A percentile compares a stretch with the other conserved stretches of the same genome.
Evolutionary conservation across 345 rosid species (phyloP).

Genomic region (Heritiera littoralis): DNA sequence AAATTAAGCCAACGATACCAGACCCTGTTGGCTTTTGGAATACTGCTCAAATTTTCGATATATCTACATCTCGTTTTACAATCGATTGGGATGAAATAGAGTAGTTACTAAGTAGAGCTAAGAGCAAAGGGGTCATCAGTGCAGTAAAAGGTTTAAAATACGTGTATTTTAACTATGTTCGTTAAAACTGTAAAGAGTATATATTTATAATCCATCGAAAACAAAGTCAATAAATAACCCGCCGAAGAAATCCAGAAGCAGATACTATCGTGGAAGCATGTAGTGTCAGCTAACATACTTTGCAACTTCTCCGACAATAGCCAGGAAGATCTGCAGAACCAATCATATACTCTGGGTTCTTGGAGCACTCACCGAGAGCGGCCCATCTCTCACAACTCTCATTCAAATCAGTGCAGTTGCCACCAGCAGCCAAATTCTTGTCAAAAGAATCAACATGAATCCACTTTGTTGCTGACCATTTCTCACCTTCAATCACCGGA

Average conservation of each 20-base stretch:
- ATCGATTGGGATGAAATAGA: not conserved
- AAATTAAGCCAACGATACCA: not conserved
- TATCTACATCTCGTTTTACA: not conserved
- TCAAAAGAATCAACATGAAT: conserved; percentile 89
- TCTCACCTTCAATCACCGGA: conserved; percentile 94
- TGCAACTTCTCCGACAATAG: conserved; percentile 83
- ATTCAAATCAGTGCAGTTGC: conserved; percentile 70
- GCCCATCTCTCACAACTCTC: conserved; percentile 93
- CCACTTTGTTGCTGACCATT: conserved; percentile 99
- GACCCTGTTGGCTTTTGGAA: too few relatives aligned
- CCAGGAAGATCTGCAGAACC: conserved; percentile 82
- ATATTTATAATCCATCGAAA: not conserved
- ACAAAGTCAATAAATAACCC: not conserved
- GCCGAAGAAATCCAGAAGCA: too few relatives aligned
- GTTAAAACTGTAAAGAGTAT: not conserved
- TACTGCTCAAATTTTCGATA: not conserved
- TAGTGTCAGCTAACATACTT: conserved; percentile 55
- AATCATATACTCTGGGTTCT: conserved; percentile 82
- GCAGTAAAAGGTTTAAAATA: not conserved
- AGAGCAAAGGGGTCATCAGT: not conserved
- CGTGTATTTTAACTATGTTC: not conserved
- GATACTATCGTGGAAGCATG: not conserved
- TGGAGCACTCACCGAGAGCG: conserved; percentile 84
- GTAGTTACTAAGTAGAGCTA: too few relatives aligned
- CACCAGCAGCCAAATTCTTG: conserved; percentile 50